These are phyloP conservation scores for Thalassiosira ordinaria DNA, from an alignment of 352 stramenopile species.

Conservation along the genomic window DNA sequence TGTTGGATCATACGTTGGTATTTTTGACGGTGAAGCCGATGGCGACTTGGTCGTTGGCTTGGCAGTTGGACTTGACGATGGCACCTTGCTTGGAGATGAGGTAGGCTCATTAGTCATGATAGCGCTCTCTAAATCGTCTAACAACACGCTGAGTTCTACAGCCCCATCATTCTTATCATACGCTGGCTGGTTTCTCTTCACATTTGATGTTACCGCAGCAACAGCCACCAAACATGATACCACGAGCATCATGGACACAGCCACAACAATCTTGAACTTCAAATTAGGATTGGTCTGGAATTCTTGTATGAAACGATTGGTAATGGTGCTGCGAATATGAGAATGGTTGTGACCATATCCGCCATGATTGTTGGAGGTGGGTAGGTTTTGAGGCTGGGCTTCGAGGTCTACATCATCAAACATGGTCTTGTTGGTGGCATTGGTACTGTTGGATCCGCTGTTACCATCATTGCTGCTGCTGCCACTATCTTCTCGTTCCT, in stretches of 20 bases:
- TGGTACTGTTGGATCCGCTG: neutral
- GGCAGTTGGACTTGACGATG: slow-evolving; percentile 14
- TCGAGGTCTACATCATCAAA: slow-evolving; percentile 57
- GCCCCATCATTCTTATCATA: neutral
- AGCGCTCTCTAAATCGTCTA: neutral
- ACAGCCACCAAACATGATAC: slow-evolving; percentile 16
- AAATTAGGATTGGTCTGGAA: slow-evolving; percentile 35
- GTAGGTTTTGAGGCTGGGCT: slow-evolving; percentile 17
- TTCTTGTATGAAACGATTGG: slow-evolving; percentile 35
- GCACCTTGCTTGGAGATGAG: slow-evolving; percentile 9
- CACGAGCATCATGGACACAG: slow-evolving; percentile 19
- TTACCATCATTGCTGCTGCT: neutral
- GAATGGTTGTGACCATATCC: slow-evolving; percentile 1
- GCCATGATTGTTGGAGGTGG: neutral
- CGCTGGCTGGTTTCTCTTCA: slow-evolving; percentile 5
- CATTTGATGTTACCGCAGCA: neutral
- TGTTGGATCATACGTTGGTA: slow-evolving; percentile 34
- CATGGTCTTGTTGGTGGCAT: neutral
- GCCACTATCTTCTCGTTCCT: neutral
- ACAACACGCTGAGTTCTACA: slow-evolving; percentile 2
- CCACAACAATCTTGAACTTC: slow-evolving; percentile 28
- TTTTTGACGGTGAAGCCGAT: slow-evolving; percentile 8
- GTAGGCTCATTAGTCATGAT: slow-evolving; percentile 14
- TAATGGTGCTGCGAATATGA: neutral
- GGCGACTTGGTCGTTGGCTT: slow-evolving; percentile 4